Percentiles rank a stretch among this genome's conserved stretches.
These are phyloP conservation scores for Scenedesmus sp. DNA, from an alignment of 163 green algal genomes.

Conservation along the genomic window DNA sequence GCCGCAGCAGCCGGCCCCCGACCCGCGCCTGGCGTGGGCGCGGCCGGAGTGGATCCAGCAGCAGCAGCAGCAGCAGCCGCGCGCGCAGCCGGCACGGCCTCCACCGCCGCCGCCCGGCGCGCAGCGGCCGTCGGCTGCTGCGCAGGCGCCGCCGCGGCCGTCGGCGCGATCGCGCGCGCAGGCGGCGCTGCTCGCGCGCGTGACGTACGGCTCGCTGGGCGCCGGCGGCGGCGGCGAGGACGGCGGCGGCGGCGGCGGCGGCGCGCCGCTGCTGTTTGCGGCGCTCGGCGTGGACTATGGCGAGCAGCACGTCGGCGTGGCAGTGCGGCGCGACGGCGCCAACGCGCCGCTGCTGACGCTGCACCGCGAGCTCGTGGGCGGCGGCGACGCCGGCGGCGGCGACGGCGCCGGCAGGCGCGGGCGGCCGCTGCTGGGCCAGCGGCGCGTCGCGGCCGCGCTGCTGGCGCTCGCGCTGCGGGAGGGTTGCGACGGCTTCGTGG, in stretches of 20 bases:
- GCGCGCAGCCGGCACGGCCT: too few relatives aligned
- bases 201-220: conserved; percentile 12
- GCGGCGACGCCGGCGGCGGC: neutral
- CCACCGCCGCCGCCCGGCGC: too few relatives aligned
- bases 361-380: neutral
- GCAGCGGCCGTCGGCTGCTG: too few relatives aligned
- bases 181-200: neutral
- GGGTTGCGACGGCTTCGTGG: conserved; percentile 32
- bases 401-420: neutral
- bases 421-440: neutral
- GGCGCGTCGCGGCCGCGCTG: conserved; percentile 5
- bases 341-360: conserved; percentile 29
- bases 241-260: neutral
- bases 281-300: conserved; percentile 28
- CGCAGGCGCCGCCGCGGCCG: too few relatives aligned
- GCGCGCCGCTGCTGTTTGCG: conserved; percentile 5
- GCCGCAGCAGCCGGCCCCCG: neutral
- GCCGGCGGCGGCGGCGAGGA: neutral
- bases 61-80: neutral
- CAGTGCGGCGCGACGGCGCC: neutral
- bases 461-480: conserved; percentile 17
- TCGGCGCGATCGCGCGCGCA: too few relatives aligned
- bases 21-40: conserved; percentile 32
- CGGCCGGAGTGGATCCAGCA: conserved; percentile 25
- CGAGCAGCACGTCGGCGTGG: neutral